Evolutionary conservation across 257 asterid species (phyloP), one percentile per base, ranked within the genome.

Genomic region (Mentha longifolia): DNA sequence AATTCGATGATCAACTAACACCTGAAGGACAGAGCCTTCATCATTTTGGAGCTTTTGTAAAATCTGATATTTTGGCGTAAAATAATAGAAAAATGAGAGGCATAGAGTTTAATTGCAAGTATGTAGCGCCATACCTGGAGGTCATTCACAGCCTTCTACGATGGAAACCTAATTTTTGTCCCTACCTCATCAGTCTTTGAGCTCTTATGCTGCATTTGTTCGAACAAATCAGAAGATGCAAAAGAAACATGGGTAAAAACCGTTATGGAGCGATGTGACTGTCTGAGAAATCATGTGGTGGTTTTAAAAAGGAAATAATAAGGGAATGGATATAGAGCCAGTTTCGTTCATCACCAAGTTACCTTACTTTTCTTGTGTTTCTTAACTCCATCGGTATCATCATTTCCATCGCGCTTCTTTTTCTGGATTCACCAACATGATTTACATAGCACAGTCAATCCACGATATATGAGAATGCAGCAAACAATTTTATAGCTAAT

Each of bases 341-440:
- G 41, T 17, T 49, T 13, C 12, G 46, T 62, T 45, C 15, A 52
- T 43, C 58, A 33, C 67, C 76, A 55, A 47, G 25, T 62, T 79
- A 87, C 95, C 96, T 90, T 90, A 79, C 95, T 86, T 81, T 78
- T 86, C 87, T 87, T 86, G 91, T 86, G 95, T 74, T 79, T 87
- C 77, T 84, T 81, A 64, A 76, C 57, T 68, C 79, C 88, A 81
- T 72, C 81, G 58, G 72, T 57, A 72, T 80, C 88, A 59, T 78
- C 95, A 59, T 83, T 89, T 68, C 86, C 89, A 46, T 83, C 91
- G 31, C 67, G 89, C 86, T 86, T 90, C 88, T 86, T 88, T 71
- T 80, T 90, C 96, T 90, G 81, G 37, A 79, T 65, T 57, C 72
- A 79, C 33, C 67, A 59, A 67, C 41, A 64, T 8, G 22, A 20